A percentile compares a stretch with the other conserved stretches of the same genome.
Evolutionary conservation across 2,329 filamentous ascomycete genomes (phyloP).

Genomic region (Neonectria hederae): DNA sequence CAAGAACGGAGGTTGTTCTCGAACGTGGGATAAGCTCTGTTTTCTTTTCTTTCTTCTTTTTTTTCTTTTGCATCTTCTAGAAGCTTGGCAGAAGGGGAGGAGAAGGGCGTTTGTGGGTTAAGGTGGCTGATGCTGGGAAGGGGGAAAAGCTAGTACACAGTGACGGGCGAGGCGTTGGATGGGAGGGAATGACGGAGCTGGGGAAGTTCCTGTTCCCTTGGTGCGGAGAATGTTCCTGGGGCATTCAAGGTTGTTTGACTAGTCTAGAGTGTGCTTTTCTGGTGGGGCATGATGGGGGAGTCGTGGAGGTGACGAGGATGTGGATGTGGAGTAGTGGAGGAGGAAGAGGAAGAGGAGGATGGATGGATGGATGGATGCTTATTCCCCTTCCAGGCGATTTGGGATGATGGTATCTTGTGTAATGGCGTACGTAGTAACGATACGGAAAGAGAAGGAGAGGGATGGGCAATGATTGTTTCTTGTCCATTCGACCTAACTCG

Average conservation of each 20-base stretch:
- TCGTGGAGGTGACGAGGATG: neutral
- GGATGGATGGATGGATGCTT: neutral
- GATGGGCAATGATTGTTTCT: neutral
- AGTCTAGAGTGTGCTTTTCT: neutral
- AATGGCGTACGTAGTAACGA: no score
- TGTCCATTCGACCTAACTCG: neutral
- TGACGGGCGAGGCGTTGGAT: neutral
- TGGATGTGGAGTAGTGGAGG: neutral
- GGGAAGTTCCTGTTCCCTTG: neutral
- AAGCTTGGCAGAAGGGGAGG: neutral
- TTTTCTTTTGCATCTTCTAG: neutral
- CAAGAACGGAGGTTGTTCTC: neutral
- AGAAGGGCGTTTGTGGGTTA: slow-evolving; percentile 10
- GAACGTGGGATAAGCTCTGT: neutral
- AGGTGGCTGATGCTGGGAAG: slow-evolving; percentile 13
- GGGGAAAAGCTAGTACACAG: no score
- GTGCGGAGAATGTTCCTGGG: slow-evolving; percentile 14
- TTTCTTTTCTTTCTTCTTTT: neutral
- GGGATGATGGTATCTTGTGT: neutral
- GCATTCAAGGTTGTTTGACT: slow-evolving; percentile 15
- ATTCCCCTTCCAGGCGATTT: neutral
- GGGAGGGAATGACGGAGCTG: neutral
- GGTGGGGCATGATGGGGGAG: neutral
- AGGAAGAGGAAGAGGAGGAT: neutral
- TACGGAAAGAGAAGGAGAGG: neutral